phyloP scores from a whole-genome alignment of 495 filamentous ascomycete species.

The Daldinia grandis region DNA sequence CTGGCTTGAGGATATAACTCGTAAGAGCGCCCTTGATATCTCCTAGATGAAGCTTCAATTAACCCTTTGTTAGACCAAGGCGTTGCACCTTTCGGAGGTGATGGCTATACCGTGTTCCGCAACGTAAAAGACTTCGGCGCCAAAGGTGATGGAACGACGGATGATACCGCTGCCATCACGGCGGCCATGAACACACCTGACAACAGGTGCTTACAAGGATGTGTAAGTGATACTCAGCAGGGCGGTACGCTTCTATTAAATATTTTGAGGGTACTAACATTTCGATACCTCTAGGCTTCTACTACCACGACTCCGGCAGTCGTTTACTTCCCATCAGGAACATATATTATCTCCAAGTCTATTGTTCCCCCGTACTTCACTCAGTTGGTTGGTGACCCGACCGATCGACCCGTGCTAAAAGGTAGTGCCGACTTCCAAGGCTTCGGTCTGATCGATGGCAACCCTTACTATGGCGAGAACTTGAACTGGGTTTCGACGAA shows the following conservation, averaged over 20 bases:
- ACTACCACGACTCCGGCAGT: slow-evolving; percentile 78
- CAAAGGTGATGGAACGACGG: slow-evolving; percentile 67
- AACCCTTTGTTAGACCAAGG: slow-evolving; percentile 59
- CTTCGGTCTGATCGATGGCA: slow-evolving; percentile 73
- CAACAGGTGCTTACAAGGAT: slow-evolving; percentile 79
- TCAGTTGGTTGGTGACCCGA: slow-evolving; percentile 73
- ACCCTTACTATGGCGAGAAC: slow-evolving; percentile 66
- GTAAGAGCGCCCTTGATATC: slow-evolving; percentile 35
- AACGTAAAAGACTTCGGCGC: slow-evolving; percentile 71
- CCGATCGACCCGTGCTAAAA: slow-evolving; percentile 69
- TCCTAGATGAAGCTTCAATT: not conserved
- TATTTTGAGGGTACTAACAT: slow-evolving; percentile 42
- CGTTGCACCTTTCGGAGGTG: slow-evolving; percentile 53
- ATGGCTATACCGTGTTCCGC: slow-evolving; percentile 63
- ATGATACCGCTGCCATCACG: slow-evolving; percentile 89
- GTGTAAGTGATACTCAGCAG: slow-evolving; percentile 48
- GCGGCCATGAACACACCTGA: slow-evolving; percentile 77
- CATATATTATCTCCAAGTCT: slow-evolving; percentile 72
- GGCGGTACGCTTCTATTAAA: slow-evolving; percentile 52
- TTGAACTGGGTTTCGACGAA: slow-evolving; percentile 69
- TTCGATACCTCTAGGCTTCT: slow-evolving; percentile 55
- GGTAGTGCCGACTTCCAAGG: slow-evolving; percentile 70
- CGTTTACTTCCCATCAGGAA: slow-evolving; percentile 83
- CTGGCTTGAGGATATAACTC: slow-evolving; percentile 55
- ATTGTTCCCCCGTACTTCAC: slow-evolving; percentile 73